phyloP scores from a whole-genome alignment of 805 yeast genomes.

The Spencermartinsiella europaea region DNA sequence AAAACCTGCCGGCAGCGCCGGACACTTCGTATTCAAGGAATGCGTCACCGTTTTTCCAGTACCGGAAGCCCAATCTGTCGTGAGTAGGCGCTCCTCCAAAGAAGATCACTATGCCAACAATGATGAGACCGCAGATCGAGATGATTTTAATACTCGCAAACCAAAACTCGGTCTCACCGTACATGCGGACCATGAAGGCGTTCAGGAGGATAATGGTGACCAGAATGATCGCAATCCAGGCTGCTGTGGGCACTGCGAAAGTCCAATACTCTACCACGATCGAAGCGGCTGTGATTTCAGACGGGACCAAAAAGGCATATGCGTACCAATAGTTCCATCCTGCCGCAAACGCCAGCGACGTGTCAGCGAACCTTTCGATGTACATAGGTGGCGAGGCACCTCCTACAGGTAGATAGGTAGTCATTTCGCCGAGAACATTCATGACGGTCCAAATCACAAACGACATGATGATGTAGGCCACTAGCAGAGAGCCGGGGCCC shows the following conservation, averaged over 20 bases:
- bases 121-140: constrained; percentile 58
- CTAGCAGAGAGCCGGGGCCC: constrained; percentile 67
- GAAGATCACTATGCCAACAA: constrained; percentile 50
- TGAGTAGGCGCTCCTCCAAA: constrained; percentile 49
- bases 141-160: constrained; percentile 57
- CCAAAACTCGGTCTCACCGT: constrained; percentile 60
- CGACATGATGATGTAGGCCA: constrained; percentile 60
- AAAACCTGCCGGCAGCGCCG: constrained; percentile 58
- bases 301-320: constrained; percentile 43
- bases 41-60: constrained; percentile 42
- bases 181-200: constrained; percentile 45
- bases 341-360: constrained; percentile 54
- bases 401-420: constrained; percentile 49
- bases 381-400: constrained; percentile 62
- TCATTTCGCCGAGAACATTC: constrained; percentile 55
- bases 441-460: constrained; percentile 60
- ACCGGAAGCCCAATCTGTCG: constrained; percentile 51
- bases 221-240: constrained; percentile 51
- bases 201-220: constrained; percentile 39
- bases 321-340: constrained; percentile 48
- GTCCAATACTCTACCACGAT: constrained; percentile 45
- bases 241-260: constrained; percentile 43
- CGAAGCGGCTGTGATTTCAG: constrained; percentile 41
- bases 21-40: constrained; percentile 46
- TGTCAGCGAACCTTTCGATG: constrained; percentile 55